A percentile compares a stretch with the other conserved stretches of the same genome.
phyloP scores from a whole-genome alignment of 352 stramenopile genomes.

The Achlya hypogyna region DNA sequence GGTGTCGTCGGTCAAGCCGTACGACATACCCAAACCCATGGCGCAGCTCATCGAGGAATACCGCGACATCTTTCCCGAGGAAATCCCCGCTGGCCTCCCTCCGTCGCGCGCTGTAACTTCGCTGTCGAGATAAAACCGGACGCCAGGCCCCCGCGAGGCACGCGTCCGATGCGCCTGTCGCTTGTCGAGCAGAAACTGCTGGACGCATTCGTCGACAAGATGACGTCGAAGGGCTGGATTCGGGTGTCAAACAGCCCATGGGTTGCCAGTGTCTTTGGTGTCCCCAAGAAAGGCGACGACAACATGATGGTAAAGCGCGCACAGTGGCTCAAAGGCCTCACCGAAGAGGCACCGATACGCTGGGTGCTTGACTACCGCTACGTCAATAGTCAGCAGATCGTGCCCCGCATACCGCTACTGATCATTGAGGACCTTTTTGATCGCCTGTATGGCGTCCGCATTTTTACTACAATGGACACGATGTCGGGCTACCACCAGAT shows the following conservation, averaged over 20 bases:
- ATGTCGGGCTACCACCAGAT: constrained; percentile 19
- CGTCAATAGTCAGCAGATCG: constrained; percentile 17
- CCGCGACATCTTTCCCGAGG: constrained; percentile 10
- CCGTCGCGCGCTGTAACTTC: constrained; percentile 6
- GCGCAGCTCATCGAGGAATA: neutral
- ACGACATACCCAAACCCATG: neutral
- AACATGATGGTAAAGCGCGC: constrained; percentile 2
- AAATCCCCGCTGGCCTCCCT: neutral
- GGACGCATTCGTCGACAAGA: constrained; percentile 16
- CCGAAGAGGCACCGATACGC: constrained; percentile 1
- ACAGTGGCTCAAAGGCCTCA: constrained; percentile 11
- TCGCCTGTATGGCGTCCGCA: neutral
- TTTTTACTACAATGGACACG: constrained; percentile 18
- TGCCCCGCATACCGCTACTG: constrained; percentile 22
- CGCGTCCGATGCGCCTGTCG: constrained; percentile 3
- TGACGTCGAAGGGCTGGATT: constrained; percentile 21
- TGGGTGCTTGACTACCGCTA: constrained; percentile 24
- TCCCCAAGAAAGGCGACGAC: constrained; percentile 22
- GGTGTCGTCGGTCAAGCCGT: neutral
- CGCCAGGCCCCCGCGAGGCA: neutral
- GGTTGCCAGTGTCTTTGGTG: constrained; percentile 23
- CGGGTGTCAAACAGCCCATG: constrained; percentile 20
- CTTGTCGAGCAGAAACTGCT: constrained; percentile 13
- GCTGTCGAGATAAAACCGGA: neutral
- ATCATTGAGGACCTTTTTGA: constrained; percentile 25